Base-by-base conservation (phyloP, 306 rosid genomes). In the Acacia crassicarpa region DNA sequence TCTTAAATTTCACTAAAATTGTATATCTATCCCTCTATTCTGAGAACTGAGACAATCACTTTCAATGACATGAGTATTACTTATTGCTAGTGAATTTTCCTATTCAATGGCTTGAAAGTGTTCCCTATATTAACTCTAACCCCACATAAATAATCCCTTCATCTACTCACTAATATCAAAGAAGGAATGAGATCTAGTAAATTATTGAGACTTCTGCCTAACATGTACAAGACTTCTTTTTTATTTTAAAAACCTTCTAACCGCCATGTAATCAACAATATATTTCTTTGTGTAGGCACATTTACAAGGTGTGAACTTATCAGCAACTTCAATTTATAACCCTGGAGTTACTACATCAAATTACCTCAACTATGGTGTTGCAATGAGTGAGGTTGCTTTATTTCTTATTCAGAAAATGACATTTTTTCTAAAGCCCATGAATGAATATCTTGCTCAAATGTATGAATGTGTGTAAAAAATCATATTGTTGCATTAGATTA, bases 361-460 rank as follows among this genome's bases (percentile, higher is more conserved):
- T 19, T 95, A 95, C 89, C 83, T 90, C 48, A 95, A 87, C 82
- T 93, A 91, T 77, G 99, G 97, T 65, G 97, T 89, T n/a, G 99
- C 99, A 75, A 89, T 90, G 80, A 95, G 98, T 75, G 98, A 95
- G 98, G 99, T 81, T 76, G 72, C 90, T 80, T 78, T 74, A 13
- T 16, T 15, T 63, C 14, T 19, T 41, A 10, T n/a, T 63, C 66
- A 83, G 74, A 33, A 40, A 51, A 35, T 78, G 54, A 63, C 51
- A 65, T 49, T 74, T 19, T 77, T 67, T 67, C 62, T 75, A 69
- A 33, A 70, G 67, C 74, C 75, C 76, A 16, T 49, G 35, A 62
- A 63, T n/a, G 40, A 33, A 3, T 22, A 53, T 11, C 46, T 61
- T 35, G 25, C 79, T 38, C 69, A 30, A 85, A 66, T 72, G 65